Conservation (phyloP, 148 eudicot genomes). For the Chenopodium formosanum region DNA sequence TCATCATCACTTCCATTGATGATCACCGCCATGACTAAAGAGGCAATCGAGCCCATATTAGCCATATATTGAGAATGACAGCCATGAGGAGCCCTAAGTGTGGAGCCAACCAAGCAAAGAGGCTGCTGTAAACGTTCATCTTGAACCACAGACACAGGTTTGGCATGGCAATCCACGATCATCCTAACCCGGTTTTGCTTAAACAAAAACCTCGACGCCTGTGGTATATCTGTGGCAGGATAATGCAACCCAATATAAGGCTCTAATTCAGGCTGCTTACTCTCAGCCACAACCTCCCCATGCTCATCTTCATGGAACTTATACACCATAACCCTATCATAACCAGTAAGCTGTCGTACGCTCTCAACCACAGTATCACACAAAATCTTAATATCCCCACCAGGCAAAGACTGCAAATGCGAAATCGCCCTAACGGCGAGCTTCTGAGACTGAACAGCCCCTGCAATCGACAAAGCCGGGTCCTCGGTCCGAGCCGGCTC, state of each 20-base stretch:
- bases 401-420: conserved; percentile 76
- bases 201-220: conserved; percentile 90
- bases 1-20: conserved; percentile 78
- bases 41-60: conserved; percentile 90
- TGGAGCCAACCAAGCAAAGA: conserved; percentile 79
- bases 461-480: conserved; percentile 81
- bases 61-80: conserved; percentile 97
- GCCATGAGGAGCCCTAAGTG: conserved; percentile 92
- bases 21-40: conserved; percentile 82
- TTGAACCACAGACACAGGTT: conserved; percentile 65
- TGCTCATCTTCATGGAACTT: conserved; percentile 98
- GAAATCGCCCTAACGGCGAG: conserved; percentile 85
- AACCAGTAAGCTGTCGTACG: conserved; percentile 86
- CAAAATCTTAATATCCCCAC: conserved; percentile 77
- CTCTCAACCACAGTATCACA: conserved; percentile 85
- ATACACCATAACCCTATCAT: conserved; percentile 94
- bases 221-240: conserved; percentile 97
- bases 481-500: conserved; percentile 89
- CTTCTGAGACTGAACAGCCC: conserved; percentile 97
- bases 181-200: conserved; percentile 87
- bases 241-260: conserved; percentile 92
- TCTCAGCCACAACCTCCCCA: conserved; percentile 93
- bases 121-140: conserved; percentile 68
- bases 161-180: conserved; percentile 87
- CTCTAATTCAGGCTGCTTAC: conserved; percentile 67